Evolutionary conservation across 108 stramenopile species (phyloP).

Genomic region (Schizochytrium sp.): DNA sequence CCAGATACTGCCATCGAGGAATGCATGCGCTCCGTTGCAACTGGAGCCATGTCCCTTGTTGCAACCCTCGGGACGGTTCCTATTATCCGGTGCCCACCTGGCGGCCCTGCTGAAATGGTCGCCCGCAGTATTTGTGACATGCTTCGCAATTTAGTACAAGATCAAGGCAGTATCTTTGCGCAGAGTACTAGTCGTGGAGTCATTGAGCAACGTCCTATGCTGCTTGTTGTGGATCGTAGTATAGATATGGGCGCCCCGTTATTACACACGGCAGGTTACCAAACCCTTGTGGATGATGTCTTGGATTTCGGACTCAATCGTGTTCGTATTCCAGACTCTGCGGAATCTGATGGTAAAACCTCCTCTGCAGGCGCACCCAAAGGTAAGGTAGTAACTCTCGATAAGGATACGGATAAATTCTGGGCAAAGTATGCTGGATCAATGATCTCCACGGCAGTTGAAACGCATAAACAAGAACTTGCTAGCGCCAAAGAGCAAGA

Average conservation of each 20-base stretch:
- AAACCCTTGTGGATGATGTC: conserved; percentile 95
- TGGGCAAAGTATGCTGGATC: conserved; percentile 77
- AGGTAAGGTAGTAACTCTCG: conserved; percentile 90
- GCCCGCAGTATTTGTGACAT: conserved; percentile 87
- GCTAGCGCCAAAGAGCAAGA: conserved; percentile 88
- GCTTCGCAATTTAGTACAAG: conserved; percentile 65
- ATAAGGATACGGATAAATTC: conserved; percentile 89
- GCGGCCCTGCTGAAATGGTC: conserved; percentile 95
- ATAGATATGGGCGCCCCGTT: conserved; percentile 90
- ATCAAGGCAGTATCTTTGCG: conserved; percentile 63
- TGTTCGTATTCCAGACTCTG: conserved; percentile 83
- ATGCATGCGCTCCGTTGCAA: conserved; percentile 85
- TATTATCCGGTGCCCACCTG: conserved; percentile 90
- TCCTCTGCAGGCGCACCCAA: conserved; percentile 60
- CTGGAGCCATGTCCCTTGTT: conserved; percentile 89
- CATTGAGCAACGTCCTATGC: conserved; percentile 82
- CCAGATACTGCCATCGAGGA: conserved; percentile 85
- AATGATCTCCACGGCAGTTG: conserved; percentile 96
- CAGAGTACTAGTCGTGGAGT: conserved; percentile 47
- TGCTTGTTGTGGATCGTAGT: conserved; percentile 95
- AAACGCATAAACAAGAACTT: conserved; percentile 91
- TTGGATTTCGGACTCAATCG: conserved; percentile 88
- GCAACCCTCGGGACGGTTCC: conserved; percentile 88
- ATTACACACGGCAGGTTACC: conserved; percentile 93
- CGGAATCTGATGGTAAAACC: conserved; percentile 50